Evolutionary conservation across 176 grass and related monocot genomes (phyloP), one percentile per base, ranked within the genome.

Genomic region (Oryza glumipatula): DNA sequence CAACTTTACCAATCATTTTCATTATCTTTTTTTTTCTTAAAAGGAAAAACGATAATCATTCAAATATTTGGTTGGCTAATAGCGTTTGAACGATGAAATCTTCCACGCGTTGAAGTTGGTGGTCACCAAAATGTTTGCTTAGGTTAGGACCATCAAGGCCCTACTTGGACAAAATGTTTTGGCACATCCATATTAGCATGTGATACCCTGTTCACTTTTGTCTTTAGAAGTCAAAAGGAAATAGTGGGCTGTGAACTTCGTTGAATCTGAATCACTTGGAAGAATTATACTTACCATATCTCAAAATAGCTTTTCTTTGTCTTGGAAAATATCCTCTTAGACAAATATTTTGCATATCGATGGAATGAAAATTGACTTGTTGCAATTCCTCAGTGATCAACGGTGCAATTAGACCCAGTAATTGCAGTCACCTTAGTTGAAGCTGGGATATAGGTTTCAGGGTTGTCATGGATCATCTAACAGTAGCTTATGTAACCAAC

Each of bases 121-220:
- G 35, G 67, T 68, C 68, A 84, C 75, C 6, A 33, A 48, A 68
- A 73, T 32, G 75, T 58, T 49, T 23, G 8, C 4, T 46, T 24
- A 19, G 58, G 68, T 46, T 24, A 19, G 58, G 68, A 73, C 80
- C 74, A 77, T 66, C 6, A 10, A 16, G 44, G 73, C 4, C 80
- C 73, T 67, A 58, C 74, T 79, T 79, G 75, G 79, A 68, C 24
- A 68, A 60, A 70, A 79, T 60, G 17, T 67, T 79, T 88, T 84
- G 75, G 44, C 86, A 73, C 60, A 46, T 84, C 44, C 60, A 28
- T n/a, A 46, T 48, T 80, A 33, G 10, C 86, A 79, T 52, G 86
- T 79, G 86, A 84, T 36, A 30, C 58, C 22, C 32, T 45, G 65
- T 16, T 9, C 75, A 35, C 14, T 76, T 56, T 73, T 52, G 46